A percentile compares a stretch with the other conserved stretches of the same genome.
Conservation (phyloP, 148 eudicot genomes). For the Chenopodium quinoa region DNA sequence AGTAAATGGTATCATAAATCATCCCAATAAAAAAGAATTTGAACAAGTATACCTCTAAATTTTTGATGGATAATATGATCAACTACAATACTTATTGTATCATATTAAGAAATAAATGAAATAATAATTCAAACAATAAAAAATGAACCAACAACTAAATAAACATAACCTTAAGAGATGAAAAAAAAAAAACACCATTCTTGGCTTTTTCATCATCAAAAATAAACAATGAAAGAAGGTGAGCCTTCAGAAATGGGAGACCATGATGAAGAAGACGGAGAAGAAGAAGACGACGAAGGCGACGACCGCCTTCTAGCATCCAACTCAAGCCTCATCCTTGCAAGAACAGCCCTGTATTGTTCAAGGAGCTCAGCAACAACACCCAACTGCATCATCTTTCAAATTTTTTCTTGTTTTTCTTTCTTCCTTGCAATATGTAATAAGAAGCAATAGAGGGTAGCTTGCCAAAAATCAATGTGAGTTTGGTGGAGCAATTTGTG, state of each 20-base stretch:
- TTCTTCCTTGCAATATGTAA: background rate
- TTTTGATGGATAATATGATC: background rate
- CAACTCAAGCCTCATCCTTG: constrained; percentile 24
- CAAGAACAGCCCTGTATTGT: constrained; percentile 29
- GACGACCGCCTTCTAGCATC: constrained; percentile 11
- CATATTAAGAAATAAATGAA: background rate
- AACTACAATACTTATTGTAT: background rate
- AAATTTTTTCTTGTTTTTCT: background rate
- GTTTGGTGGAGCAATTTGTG: constrained; percentile 17
- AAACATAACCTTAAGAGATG: background rate
- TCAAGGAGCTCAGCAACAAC: constrained; percentile 30
- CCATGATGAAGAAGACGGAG: background rate
- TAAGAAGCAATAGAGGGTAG: background rate
- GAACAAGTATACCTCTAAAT: background rate
- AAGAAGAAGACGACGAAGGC: background rate
- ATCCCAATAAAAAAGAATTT: background rate
- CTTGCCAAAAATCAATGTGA: background rate
- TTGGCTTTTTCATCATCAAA: background rate
- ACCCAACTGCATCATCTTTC: constrained; percentile 30
- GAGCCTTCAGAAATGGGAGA: constrained; percentile 21
- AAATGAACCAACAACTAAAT: background rate
- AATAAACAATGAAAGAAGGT: constrained; percentile 32
- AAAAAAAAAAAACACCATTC: background rate
- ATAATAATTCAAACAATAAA: background rate
- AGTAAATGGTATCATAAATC: background rate